Evolutionary conservation across 2,329 filamentous ascomycete genomes (phyloP).

Genomic region (Penicillium sp.): DNA sequence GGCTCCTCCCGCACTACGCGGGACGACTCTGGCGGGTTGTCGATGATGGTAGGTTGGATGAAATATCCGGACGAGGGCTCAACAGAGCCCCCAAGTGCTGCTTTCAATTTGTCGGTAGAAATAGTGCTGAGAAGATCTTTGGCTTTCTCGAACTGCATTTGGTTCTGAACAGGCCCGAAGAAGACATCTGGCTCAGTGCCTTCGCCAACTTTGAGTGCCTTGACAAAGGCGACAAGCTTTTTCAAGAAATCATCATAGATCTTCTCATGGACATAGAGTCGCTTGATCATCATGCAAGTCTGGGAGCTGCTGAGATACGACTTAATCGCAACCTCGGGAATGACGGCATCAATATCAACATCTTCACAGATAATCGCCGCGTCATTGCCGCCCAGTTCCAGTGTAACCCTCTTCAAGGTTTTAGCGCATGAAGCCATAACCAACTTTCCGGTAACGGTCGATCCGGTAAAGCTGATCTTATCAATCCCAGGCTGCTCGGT

Average conservation of each 20-base stretch:
- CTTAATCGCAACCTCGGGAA: constrained; percentile 36
- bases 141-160: constrained; percentile 60
- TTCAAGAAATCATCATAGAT: constrained; percentile 54
- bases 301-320: constrained; percentile 43
- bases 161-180: constrained; percentile 60
- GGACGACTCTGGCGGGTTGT: constrained; percentile 52
- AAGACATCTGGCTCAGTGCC: constrained; percentile 37
- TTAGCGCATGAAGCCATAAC: constrained; percentile 47
- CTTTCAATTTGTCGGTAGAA: no score
- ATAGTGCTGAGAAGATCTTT: constrained; percentile 47
- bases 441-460: constrained; percentile 48
- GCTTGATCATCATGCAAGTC: constrained; percentile 53
- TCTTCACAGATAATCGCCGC: constrained; percentile 51
- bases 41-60: constrained; percentile 55
- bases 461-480: constrained; percentile 57
- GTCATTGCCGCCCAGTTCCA: constrained; percentile 54
- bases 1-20: constrained; percentile 55
- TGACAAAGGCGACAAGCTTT: constrained; percentile 43
- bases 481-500: constrained; percentile 50
- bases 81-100: no score
- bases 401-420: constrained; percentile 51
- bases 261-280: constrained; percentile 56
- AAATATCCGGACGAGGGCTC: constrained; percentile 46
- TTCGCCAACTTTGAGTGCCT: constrained; percentile 35
- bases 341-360: constrained; percentile 46